Percentiles rank a stretch among this genome's conserved stretches.
phyloP scores from a whole-genome alignment of 108 stramenopile species.

The Fragilaria crotonensis region DNA sequence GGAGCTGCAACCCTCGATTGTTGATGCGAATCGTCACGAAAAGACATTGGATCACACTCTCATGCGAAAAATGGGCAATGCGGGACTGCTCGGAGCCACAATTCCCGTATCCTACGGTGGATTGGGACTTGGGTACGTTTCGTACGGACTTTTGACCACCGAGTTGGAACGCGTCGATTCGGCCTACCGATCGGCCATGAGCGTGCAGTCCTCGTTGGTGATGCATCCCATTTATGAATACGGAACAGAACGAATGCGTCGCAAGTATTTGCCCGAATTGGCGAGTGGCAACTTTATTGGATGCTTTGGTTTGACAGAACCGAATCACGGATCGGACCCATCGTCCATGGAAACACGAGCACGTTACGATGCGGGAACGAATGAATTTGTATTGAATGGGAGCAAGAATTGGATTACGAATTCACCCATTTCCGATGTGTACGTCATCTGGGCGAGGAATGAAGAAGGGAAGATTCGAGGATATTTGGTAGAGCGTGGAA shows the following conservation, averaged over 20 bases:
- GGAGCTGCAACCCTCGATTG: constrained; percentile 70
- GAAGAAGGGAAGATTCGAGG: constrained; percentile 77
- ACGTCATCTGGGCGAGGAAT: constrained; percentile 85
- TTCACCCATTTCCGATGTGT: constrained; percentile 91
- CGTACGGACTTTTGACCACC: constrained; percentile 85
- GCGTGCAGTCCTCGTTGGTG: constrained; percentile 88
- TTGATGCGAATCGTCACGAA: constrained; percentile 84
- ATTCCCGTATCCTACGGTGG: constrained; percentile 84
- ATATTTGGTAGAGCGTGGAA: constrained; percentile 84
- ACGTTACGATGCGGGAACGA: constrained; percentile 54
- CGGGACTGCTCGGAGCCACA: constrained; percentile 89
- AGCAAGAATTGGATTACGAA: constrained; percentile 98
- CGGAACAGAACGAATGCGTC: constrained; percentile 76
- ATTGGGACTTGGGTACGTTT: constrained; percentile 70
- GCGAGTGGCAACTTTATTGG: constrained; percentile 80
- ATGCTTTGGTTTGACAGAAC: constrained; percentile 96
- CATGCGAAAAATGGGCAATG: constrained; percentile 81
- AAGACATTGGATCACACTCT: constrained; percentile 52
- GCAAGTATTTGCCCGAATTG: constrained; percentile 82
- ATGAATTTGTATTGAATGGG: constrained; percentile 86
- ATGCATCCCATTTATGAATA: constrained; percentile 96
- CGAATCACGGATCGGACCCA: constrained; percentile 93
- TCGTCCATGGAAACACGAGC: constrained; percentile 85
- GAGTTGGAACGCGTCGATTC: constrained; percentile 90
- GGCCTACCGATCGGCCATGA: constrained; percentile 87